Evolutionary conservation across 2,329 filamentous ascomycete genomes (phyloP), one percentile per base, ranked within the genome.

Genomic region (Alternaria sp.): DNA sequence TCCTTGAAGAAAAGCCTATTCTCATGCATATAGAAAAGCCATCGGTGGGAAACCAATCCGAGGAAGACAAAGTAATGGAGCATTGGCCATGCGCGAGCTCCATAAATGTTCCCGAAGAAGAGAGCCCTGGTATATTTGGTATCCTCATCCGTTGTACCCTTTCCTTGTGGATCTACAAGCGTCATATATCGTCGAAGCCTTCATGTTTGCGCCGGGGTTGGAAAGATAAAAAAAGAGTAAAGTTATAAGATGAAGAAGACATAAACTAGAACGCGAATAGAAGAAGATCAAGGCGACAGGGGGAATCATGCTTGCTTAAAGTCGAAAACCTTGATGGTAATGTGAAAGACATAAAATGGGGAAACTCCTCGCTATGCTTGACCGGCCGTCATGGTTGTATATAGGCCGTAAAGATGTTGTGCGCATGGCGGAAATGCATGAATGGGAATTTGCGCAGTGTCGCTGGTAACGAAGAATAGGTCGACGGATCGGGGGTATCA

Each of bases 341-440:
- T 41, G n/a, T 41, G 37, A 33, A 58, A 47, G 28, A 51, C 21
- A 49, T 21, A 53, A 58, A 41, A 41, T 41, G 47, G 51, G 18
- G 37, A 63, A 60, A 63, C 61, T 60, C 61, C 61, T 63, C 61
- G 61, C 61, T 63, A 63, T 63, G 61, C 61, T 60, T 60, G 46
- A 62, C 51, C 26, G 49, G 44, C 49, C 56, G 49, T 63, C 55
- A 44, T 60, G 46, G 45, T 53, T 37, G 44, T 56, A 56, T 41
- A 53, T 37, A 53, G 50, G 44, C 33, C 56, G 53, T 56, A 60
- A 63, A 28, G 47, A 63, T 55, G 44, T 25, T 63, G 56, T 47
- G 60, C 60, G 56, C 51, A 58, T 60, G 46, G 51, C 56, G 47
- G 47, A 63, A 56, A 60, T 37, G 46, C 55, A 45, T 30, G 21